Evolutionary conservation across 768 basidiomycete genomes (phyloP), one percentile per base, ranked within the genome.

Genomic region (Jaapia argillacea): DNA sequence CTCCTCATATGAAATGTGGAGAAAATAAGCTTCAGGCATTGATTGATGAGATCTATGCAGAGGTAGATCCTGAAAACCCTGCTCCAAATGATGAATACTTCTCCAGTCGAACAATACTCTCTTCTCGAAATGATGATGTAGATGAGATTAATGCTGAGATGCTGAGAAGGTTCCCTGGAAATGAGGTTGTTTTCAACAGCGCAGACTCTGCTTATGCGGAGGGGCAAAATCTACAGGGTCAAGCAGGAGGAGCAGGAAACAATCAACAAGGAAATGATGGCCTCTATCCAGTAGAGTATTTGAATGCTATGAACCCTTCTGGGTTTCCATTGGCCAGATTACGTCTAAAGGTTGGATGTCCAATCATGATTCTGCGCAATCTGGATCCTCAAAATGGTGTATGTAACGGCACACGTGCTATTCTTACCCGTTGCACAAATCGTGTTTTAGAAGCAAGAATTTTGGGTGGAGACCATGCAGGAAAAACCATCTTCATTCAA

Each of bases 331-430:
- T 23, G 59, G 68, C 45, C 14, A 51, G 47, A 57, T 60, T 39
- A 51, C 51, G n/a, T 58, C 40, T 59, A 22, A 59, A 59, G 45
- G 20, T 51, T 21, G 57, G 59, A 5, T 51, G 64, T 41, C 51
- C 67, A 4, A 36, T 74, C 0, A 73, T 75, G 45, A 48, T 75
- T 0, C 52, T 76, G 1, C 41, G 66, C 0, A 75, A 77, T 49
- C 51, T 75, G 14, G 51, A 57, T 38, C 63, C 68, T 5, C 7
- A 42, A 0, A 33, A 54, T 46, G 60, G 64, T 3, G 46, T 62
- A 4, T 64, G 63, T 54, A 64, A 65, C 61, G 70, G 68, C 1
- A 62, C 60, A 16, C 48, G 60, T 2, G 51, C 59, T 43, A 51
- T 61, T 31, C 25, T 72, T 5, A 44, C 24, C 4, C 45, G 50